Evolutionary conservation across 1,284 basidiomycete genomes (phyloP), one percentile per base, ranked within the genome.

Genomic region (Trichosporon faecale): DNA sequence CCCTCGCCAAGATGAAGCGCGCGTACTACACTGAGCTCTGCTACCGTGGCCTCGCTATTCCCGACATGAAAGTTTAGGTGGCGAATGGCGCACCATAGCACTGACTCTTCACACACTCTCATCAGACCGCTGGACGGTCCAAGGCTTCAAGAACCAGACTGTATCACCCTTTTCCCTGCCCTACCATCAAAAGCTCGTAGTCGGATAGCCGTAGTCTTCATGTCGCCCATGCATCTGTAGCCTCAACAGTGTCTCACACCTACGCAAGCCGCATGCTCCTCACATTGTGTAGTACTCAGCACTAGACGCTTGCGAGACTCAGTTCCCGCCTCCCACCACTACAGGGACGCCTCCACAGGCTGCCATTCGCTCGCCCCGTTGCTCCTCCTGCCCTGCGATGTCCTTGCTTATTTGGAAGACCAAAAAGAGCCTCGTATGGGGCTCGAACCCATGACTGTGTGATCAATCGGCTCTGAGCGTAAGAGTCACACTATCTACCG

Each of bases 401-500:
- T 52, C 49, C 18, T 3, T 25, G 21, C 9, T 12, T 21, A 25
- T n/a, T 9, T 7, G 25, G 21, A 23, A 52, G 49, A 18, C 49
- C 49, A 52, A 52, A 52, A 52, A 52, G 49, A 52, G 49, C 49
- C 49, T 52, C 49, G 49, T 52, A 52, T 52, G 49, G 49, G 49
- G 49, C 49, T 52, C 49, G 49, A 52, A 52, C 49, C 49, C 49
- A 52, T 52, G 49, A 52, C 49, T 52, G 49, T 52, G 49, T 52
- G 49, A 52, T 52, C 49, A 52, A 52, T 52, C 49, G 49, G 49
- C 49, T 25, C 49, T 52, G 21, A 52, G 49, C 49, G 49, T 52
- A 52, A 52, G 49, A 52, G 49, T 52, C 49, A 52, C 49, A 52
- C 49, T 52, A 52, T 52, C 49, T 52, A 52, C 49, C 49, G 49